Evolutionary conservation across 108 stramenopile species (phyloP).

Genomic region (Ochromonas danica): DNA sequence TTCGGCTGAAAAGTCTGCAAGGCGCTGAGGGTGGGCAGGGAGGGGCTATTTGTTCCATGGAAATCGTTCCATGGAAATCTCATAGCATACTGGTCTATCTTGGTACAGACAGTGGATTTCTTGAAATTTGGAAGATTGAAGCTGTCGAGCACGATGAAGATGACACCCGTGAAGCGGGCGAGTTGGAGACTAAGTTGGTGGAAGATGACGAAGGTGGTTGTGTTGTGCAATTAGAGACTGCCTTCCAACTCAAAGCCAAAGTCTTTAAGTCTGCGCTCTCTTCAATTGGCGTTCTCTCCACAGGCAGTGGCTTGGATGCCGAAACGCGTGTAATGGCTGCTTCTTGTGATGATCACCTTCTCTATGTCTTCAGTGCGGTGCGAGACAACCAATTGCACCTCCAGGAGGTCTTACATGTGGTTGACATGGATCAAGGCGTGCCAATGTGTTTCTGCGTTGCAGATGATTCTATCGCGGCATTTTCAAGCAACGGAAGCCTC

Average conservation of each 20-base stretch:
- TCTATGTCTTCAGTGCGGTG: background rate
- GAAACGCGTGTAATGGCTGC: no score
- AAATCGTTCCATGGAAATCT: background rate
- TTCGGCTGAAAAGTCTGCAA: background rate
- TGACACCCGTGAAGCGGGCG: background rate
- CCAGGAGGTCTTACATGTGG: no score
- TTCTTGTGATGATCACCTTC: background rate
- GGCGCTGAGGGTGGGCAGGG: background rate
- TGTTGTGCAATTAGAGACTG: background rate
- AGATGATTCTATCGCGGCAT: background rate
- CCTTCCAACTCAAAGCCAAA: background rate
- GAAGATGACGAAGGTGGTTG: slow-evolving; percentile 25
- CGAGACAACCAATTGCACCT: background rate
- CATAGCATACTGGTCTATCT: background rate
- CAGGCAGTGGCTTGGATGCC: background rate
- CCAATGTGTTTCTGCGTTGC: background rate
- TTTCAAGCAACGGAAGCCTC: background rate
- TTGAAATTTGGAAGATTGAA: background rate
- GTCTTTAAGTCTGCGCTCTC: background rate
- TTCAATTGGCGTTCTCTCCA: background rate
- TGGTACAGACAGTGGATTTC: background rate
- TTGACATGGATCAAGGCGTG: no score
- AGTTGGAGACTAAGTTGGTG: background rate
- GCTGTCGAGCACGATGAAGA: slow-evolving; percentile 12
- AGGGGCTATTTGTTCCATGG: background rate